These are phyloP conservation scores for Colletotrichum shisoi DNA, from an alignment of 2,329 filamentous ascomycete species.

Conservation along the genomic window DNA sequence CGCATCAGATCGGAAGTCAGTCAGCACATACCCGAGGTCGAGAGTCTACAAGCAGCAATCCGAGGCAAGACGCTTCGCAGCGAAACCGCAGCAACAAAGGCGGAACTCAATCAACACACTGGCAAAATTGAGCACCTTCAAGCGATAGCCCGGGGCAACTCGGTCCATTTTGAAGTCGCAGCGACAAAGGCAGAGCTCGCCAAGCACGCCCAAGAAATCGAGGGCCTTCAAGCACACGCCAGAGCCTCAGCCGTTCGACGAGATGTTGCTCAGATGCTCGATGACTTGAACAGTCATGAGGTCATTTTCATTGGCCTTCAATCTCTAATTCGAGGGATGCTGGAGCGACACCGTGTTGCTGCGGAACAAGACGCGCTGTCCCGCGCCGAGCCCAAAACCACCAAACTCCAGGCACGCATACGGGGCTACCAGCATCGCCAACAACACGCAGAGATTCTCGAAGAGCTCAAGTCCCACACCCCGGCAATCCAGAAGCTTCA, in stretches of 20 bases:
- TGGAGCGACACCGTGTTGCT: conserved; percentile 61
- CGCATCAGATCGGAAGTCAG: conserved; percentile 59
- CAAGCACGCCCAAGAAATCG: conserved; percentile 54
- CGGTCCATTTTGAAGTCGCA: conserved; percentile 55
- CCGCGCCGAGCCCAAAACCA: conserved; percentile 64
- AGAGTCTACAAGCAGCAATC: conserved; percentile 58
- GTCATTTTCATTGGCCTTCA: conserved; percentile 62
- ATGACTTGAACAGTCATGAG: conserved; percentile 58
- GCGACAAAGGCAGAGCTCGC: conserved; percentile 58
- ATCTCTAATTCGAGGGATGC: conserved; percentile 67
- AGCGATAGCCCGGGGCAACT: conserved; percentile 57
- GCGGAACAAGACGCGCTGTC: conserved; percentile 64
- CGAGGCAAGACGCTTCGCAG: conserved; percentile 61
- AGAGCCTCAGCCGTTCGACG: conserved; percentile 64
- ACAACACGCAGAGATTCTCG: conserved; percentile 68
- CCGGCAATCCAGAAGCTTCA: conserved; percentile 75
- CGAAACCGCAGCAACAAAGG: conserved; percentile 54
- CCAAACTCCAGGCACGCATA: conserved; percentile 70
- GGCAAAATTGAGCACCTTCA: conserved; percentile 49
- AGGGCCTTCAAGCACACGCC: conserved; percentile 60
- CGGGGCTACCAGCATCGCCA: conserved; percentile 72
- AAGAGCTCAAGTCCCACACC: conserved; percentile 73
- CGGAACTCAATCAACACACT: conserved; percentile 57
- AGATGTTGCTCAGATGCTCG: conserved; percentile 58
- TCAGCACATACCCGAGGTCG: conserved; percentile 54